A percentile compares a stretch with the other conserved stretches of the same genome.
phyloP scores from a whole-genome alignment of 2,329 filamentous ascomycete genomes.

The Claviceps sp. region DNA sequence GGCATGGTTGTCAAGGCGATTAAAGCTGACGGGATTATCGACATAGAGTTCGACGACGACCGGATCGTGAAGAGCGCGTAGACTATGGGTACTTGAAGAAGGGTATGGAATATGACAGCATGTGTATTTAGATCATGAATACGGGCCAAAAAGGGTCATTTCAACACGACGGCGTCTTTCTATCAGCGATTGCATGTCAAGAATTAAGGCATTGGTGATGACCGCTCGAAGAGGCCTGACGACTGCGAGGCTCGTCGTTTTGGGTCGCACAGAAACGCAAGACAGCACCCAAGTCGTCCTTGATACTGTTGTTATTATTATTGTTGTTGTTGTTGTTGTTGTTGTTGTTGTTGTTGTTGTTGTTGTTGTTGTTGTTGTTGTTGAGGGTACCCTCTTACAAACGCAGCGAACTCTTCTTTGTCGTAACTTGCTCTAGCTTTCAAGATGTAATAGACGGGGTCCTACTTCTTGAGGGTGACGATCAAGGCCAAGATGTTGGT shows the following conservation, averaged over 20 bases:
- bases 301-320: no score
- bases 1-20: slow-evolving; percentile 89
- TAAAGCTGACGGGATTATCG: slow-evolving; percentile 82
- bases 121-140: slow-evolving; percentile 24
- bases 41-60: slow-evolving; percentile 76
- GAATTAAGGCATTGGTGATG: neutral
- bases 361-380: neutral
- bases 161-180: neutral
- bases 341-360: neutral
- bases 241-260: neutral
- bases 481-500: no score
- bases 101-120: slow-evolving; percentile 8
- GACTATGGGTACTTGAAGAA: neutral
- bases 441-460: neutral
- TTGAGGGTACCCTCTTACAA: neutral
- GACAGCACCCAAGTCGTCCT: no score
- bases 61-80: slow-evolving; percentile 51
- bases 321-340: neutral
- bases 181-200: neutral
- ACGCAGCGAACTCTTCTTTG: neutral
- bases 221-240: neutral
- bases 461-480: no score
- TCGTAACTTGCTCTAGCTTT: neutral
- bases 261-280: neutral
- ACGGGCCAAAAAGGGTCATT: neutral